phyloP scores from a whole-genome alignment of 2,329 filamentous ascomycete species.

The Diplodia mutila region DNA sequence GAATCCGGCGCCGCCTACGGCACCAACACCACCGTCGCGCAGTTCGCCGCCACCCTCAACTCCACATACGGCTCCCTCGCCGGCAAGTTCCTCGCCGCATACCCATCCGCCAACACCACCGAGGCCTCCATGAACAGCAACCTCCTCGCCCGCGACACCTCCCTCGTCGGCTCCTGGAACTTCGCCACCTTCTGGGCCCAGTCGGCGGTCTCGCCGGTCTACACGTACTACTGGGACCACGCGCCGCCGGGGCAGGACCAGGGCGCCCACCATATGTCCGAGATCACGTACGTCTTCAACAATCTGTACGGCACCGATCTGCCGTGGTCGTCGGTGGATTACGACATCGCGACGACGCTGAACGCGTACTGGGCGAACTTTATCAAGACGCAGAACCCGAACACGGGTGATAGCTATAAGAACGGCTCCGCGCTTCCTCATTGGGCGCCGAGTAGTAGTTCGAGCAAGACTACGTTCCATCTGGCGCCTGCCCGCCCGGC shows the following conservation, averaged over 20 bases:
- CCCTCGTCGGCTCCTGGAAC: conserved; percentile 34
- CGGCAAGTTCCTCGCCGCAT: conserved; percentile 29
- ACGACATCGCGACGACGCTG: conserved; percentile 38
- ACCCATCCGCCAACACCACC: conserved; percentile 30
- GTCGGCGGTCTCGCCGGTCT: conserved; percentile 32
- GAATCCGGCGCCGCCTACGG: conserved; percentile 34
- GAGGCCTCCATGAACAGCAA: conserved; percentile 32
- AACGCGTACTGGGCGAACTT: conserved; percentile 44
- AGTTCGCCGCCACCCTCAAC: conserved; percentile 29
- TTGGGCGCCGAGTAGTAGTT: neutral
- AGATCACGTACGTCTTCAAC: conserved; percentile 46
- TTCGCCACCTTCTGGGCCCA: conserved; percentile 33
- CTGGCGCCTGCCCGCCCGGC: neutral
- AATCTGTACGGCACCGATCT: conserved; percentile 40
- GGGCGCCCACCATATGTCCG: conserved; percentile 45
- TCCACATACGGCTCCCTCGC: conserved; percentile 29
- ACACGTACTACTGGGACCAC: conserved; percentile 45
- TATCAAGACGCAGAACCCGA: conserved; percentile 37
- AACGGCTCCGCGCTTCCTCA: neutral
- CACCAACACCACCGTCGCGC: conserved; percentile 30
- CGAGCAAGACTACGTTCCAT: neutral
- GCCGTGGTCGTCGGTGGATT: conserved; percentile 37
- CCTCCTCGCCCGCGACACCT: conserved; percentile 32
- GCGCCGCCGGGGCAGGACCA: conserved; percentile 42
- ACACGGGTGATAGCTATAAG: conserved; percentile 6